Conservation (phyloP, 2,329 filamentous ascomycete genomes). For the Ambrosiella beaveri region DNA sequence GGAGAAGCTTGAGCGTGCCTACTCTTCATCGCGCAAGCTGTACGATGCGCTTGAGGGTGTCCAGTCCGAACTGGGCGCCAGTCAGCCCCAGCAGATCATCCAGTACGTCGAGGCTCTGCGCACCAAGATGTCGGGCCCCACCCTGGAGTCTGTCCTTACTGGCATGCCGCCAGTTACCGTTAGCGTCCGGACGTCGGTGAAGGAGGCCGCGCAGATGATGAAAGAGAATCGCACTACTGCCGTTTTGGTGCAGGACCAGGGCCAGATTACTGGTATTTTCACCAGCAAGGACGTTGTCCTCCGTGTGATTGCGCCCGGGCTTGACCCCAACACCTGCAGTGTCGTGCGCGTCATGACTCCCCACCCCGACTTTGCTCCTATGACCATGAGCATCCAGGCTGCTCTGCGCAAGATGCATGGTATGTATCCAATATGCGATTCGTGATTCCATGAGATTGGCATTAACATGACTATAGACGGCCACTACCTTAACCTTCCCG, state of each 20-base stretch:
- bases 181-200: slow-evolving; percentile 87
- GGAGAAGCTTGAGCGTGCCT: slow-evolving; percentile 97
- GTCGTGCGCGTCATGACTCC: slow-evolving; percentile 98
- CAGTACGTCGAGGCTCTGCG: slow-evolving; percentile 95
- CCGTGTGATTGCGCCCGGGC: slow-evolving; percentile 87
- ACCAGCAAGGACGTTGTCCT: slow-evolving; percentile 98
- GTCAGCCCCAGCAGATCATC: slow-evolving; percentile 95
- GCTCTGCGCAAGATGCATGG: slow-evolving; percentile 98
- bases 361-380: slow-evolving; percentile 93
- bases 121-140: slow-evolving; percentile 94
- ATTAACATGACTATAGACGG: slow-evolving; percentile 44
- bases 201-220: slow-evolving; percentile 89
- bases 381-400: slow-evolving; percentile 98
- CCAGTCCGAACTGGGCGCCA: slow-evolving; percentile 87
- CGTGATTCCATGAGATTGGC: not conserved
- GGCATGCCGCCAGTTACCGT: slow-evolving; percentile 87
- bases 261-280: slow-evolving; percentile 95
- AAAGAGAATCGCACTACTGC: slow-evolving; percentile 98
- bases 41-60: slow-evolving; percentile 97
- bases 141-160: slow-evolving; percentile 82
- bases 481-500: slow-evolving; percentile 92
- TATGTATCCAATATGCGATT: slow-evolving; percentile 30
- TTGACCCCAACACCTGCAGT: slow-evolving; percentile 88
- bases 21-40: slow-evolving; percentile 91
- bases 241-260: slow-evolving; percentile 88